Percentiles rank a stretch among this genome's conserved stretches.
Evolutionary conservation across 2,329 filamentous ascomycete genomes (phyloP).

Genomic region (Eurotiales sp.): DNA sequence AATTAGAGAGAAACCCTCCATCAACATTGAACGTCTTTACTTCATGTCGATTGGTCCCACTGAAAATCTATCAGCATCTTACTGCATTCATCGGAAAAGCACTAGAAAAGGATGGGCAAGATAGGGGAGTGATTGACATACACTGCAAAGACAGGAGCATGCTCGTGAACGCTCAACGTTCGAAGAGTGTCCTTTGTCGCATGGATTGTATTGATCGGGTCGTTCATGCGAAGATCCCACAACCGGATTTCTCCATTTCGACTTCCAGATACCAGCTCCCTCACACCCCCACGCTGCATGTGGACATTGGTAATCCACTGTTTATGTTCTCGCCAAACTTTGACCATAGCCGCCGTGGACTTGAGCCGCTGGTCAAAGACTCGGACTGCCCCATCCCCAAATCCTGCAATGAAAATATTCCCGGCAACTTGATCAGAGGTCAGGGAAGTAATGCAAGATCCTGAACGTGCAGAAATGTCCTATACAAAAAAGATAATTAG

Average conservation of each 20-base stretch:
- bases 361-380: conserved; percentile 87
- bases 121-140: conserved; percentile 51
- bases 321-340: conserved; percentile 92
- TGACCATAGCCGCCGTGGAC: conserved; percentile 86
- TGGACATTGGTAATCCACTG: conserved; percentile 97
- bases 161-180: conserved; percentile 89
- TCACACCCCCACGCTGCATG: conserved; percentile 90
- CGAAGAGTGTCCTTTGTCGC: conserved; percentile 74
- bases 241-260: conserved; percentile 90
- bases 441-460: conserved; percentile 90
- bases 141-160: conserved; percentile 92
- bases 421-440: conserved; percentile 98
- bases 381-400: conserved; percentile 89
- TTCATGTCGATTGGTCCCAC: conserved; percentile 80
- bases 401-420: conserved; percentile 92
- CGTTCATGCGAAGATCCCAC: conserved; percentile 91
- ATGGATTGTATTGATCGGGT: conserved; percentile 67
- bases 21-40: conserved; percentile 93
- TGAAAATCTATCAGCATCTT: conserved; percentile 34
- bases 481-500: conserved; percentile 20
- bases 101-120: not conserved
- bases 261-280: conserved; percentile 86
- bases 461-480: conserved; percentile 91
- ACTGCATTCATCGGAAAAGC: not conserved
- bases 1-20: conserved; percentile 70